Percentiles rank a stretch among this genome's conserved stretches.
Evolutionary conservation across 23 red algal species (phyloP).

Genomic region (Cyanidioschyzon merolae): DNA sequence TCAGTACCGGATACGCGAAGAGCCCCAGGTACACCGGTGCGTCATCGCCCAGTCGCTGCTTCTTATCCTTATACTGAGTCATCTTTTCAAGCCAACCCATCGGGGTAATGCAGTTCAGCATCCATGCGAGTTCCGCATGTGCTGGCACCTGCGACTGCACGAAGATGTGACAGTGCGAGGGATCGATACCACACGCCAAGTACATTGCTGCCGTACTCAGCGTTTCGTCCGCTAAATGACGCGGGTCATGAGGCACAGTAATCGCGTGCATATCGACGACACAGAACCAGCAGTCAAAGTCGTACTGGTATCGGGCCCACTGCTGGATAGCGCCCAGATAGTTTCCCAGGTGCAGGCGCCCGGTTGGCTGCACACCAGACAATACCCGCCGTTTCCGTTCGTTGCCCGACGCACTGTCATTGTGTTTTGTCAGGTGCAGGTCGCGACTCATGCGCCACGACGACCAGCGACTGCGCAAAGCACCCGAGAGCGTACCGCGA

Average conservation of each 20-base stretch:
- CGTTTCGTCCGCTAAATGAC: constrained; percentile 39
- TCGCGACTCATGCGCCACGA: no score
- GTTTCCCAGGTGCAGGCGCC: constrained; percentile 90
- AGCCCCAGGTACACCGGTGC: constrained; percentile 47
- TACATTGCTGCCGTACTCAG: constrained; percentile 73
- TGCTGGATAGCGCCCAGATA: constrained; percentile 91
- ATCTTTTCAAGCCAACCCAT: constrained; percentile 91
- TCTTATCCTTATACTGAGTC: constrained; percentile 53
- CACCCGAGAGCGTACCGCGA: no score
- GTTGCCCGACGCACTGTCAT: neutral
- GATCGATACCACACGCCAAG: constrained; percentile 88
- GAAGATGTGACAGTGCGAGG: constrained; percentile 62
- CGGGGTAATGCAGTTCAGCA: constrained; percentile 93
- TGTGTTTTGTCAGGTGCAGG: no score
- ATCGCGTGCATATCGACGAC: constrained; percentile 96
- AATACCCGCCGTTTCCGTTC: constrained; percentile 53
- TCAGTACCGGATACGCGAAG: constrained; percentile 91
- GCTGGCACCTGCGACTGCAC: constrained; percentile 86
- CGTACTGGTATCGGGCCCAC: constrained; percentile 61
- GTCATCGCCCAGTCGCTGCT: constrained; percentile 43
- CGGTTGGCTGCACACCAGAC: constrained; percentile 95
- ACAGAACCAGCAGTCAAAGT: constrained; percentile 74
- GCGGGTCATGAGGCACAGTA: constrained; percentile 67
- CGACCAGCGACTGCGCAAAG: no score
- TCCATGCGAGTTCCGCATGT: constrained; percentile 90